Evolutionary conservation across 345 rosid genomes (phyloP), one percentile per base, ranked within the genome.

Genomic region (Citrus hindsii): DNA sequence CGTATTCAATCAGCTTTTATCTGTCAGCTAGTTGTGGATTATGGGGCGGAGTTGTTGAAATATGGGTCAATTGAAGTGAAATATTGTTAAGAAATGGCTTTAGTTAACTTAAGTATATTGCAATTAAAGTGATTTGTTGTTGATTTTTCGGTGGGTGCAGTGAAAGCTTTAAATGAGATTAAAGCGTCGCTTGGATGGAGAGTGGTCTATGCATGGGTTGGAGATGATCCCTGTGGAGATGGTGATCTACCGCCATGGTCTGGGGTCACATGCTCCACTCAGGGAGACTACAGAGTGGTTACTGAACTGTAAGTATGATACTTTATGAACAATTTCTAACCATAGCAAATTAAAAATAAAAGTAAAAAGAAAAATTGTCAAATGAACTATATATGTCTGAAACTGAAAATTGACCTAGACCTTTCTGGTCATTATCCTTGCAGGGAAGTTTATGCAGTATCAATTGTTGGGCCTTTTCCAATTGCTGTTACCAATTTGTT

Each of bases 131-230:
- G 27, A 62, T 25, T 19, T 22, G 27, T 51, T 21, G 14, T 77
- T 66, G 27, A 22, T 46, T 12, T 4, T 53, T 73, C 32, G 4
- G 10, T 59, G 72, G 4, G 18, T 53, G 70, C 87, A 95, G 98
- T 93, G 81, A 95, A 95, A 89, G 99, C 99, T 60, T 86, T 95
- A 85, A 95, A 92, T 84, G 98, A 95, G 84, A 95, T 95, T 30
- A 95, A 95, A 87, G 94, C 99, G 32, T 95, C 98, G 40, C 89
- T 95, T 33, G 99, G 99, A 42, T 95, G 99, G 99, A 89, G 97
- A 81, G 98, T 95, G 51, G 97, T 93, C 25, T 95, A 95, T 81
- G 89, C 98, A 16, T 95, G 99, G 99, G 89, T 95, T 7, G 99
- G 99, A 65, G 99, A 95, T 19, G 99, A 95, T 82, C 99, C 99